A percentile compares a stretch with the other conserved stretches of the same genome.
Conservation (phyloP, 148 eudicot species). For the Cornus controversa region DNA sequence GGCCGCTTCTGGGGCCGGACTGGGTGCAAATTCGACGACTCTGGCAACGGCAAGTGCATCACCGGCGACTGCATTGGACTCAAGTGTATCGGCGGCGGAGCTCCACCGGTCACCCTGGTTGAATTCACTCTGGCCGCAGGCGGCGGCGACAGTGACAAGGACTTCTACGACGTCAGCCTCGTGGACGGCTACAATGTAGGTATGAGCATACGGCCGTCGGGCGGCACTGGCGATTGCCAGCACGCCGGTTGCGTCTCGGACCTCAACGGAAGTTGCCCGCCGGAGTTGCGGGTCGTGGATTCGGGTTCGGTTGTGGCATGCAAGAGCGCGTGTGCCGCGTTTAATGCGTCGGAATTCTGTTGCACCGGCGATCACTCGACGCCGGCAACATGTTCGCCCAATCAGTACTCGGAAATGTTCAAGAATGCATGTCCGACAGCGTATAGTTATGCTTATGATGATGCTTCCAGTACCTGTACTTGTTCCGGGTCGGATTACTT, state of each 20-base stretch:
- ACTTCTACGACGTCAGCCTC: slow-evolving; percentile 44
- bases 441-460: slow-evolving; percentile 85
- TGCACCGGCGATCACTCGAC: slow-evolving; percentile 54
- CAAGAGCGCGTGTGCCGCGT: slow-evolving; percentile 67
- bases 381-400: slow-evolving; percentile 61
- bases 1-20: slow-evolving; percentile 97
- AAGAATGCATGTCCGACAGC: slow-evolving; percentile 81
- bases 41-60: slow-evolving; percentile 18
- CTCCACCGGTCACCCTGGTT: no score
- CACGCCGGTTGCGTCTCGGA: slow-evolving; percentile 44
- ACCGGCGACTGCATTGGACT: no score
- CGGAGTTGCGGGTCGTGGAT: slow-evolving; percentile 46
- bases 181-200: slow-evolving; percentile 91
- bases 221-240: no score
- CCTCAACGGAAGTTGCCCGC: slow-evolving; percentile 56
- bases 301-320: slow-evolving; percentile 61
- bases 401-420: slow-evolving; percentile 58
- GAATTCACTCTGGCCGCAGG: no score
- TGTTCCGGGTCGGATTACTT: slow-evolving; percentile 67
- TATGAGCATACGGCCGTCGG: slow-evolving; percentile 26
- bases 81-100: no score
- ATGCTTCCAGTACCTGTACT: slow-evolving; percentile 72
- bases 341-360: slow-evolving; percentile 57
- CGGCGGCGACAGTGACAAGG: no score
- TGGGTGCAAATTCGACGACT: slow-evolving; percentile 65